Evolutionary conservation across 208 protist genomes (phyloP), one percentile per base, ranked within the genome.

Genomic region (Plasmodiophora brassicae): DNA sequence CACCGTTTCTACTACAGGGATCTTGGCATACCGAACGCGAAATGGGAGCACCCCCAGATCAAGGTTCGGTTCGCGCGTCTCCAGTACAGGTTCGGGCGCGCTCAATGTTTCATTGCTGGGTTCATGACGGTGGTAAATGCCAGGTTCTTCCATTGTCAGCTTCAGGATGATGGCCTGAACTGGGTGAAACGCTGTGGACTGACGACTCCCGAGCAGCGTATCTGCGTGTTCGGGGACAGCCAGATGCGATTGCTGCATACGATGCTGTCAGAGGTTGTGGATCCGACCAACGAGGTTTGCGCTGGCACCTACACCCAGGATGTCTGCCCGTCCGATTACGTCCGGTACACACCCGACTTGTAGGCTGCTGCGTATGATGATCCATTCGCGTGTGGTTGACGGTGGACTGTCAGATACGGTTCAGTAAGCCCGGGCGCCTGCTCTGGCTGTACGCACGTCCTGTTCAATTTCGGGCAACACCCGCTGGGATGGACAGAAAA

Each of bases 381-480:
- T n/a, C n/a, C n/a, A n/a, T n/a, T n/a, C n/a, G n/a, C n/a, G n/a
- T n/a, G n/a, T n/a, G n/a, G n/a, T n/a, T n/a, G n/a, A n/a, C n/a
- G n/a, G n/a, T n/a, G n/a, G n/a, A n/a, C n/a, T n/a, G n/a, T n/a
- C n/a, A 78, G 65, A 5, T 78, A 78, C 41, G 65, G 65, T 38
- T n/a, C 10, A 38, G 65, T 78, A 38, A 32, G 14, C 65, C 14
- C 65, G 32, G 65, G n/a, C 20, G 5, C 10, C 5, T 14, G 32
- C 20, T 8, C 5, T 36, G 10, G 32, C n/a, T 78, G 65, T 78
- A 8, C 32, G 14, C 32, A 44, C 10, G n/a, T 78, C 32, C 65
- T 78, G n/a, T 14, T 78, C 14, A 78, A 78, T 78, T 78, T 78
- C n/a, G 65, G 65, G 5, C 65, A 78, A 78, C 41, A 38, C 32